phyloP scores from a whole-genome alignment of 2,329 filamentous ascomycete genomes.

The Aspergillus ustus region DNA sequence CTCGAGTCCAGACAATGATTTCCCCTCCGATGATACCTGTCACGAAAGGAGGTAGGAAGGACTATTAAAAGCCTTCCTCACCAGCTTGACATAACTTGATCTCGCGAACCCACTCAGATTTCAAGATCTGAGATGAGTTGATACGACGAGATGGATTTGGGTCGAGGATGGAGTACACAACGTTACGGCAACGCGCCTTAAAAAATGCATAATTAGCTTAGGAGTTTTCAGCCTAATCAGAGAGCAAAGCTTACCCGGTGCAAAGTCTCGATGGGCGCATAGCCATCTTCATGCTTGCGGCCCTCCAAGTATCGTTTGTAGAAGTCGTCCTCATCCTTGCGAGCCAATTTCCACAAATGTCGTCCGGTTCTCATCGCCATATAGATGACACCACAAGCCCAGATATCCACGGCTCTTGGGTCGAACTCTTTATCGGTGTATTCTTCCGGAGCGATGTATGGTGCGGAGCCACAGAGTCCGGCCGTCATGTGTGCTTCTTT shows the following conservation, averaged over 20 bases:
- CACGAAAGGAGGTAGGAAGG: constrained; percentile 10
- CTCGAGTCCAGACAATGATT: constrained; percentile 19
- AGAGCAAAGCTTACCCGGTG: constrained; percentile 73
- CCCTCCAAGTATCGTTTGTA: constrained; percentile 94
- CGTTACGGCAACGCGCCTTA: constrained; percentile 94
- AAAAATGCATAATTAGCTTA: constrained; percentile 21
- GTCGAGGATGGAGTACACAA: constrained; percentile 98
- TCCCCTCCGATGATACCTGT: constrained; percentile 15
- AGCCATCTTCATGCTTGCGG: constrained; percentile 90
- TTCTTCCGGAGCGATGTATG: constrained; percentile 96
- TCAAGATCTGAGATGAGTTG: constrained; percentile 93
- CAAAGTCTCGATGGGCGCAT: constrained; percentile 92
- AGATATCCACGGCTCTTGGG: constrained; percentile 94
- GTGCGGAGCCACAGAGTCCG: constrained; percentile 92
- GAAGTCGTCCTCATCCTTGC: constrained; percentile 96
- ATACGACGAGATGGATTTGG: constrained; percentile 91
- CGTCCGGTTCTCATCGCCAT: constrained; percentile 99
- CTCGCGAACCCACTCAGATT: constrained; percentile 97
- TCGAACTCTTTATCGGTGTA: constrained; percentile 96
- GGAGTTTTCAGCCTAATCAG: background rate
- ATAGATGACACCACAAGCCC: constrained; percentile 98
- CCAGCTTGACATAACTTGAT: constrained; percentile 97
- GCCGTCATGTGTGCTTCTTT: constrained; percentile 98
- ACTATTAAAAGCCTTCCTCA: constrained; percentile 79
- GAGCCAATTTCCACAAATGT: constrained; percentile 95